These are phyloP conservation scores for Trypanosoma vivax DNA, from an alignment of 208 protist genomes.

Conservation along the genomic window DNA sequence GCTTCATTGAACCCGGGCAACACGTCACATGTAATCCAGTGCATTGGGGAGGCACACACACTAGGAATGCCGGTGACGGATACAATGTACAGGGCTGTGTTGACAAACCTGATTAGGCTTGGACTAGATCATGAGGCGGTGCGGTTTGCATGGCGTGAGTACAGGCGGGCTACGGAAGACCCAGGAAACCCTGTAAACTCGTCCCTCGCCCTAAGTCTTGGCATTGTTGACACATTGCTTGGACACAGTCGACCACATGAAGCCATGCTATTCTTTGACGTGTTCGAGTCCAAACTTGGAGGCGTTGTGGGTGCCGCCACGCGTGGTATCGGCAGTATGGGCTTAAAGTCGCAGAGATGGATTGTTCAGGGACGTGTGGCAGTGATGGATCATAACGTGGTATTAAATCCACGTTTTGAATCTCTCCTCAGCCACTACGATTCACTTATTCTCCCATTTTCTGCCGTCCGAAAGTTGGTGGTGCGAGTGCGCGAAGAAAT, in stretches of 20 bases:
- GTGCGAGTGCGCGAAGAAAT: constrained; percentile 44
- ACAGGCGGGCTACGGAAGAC: constrained; percentile 30
- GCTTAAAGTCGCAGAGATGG: constrained; percentile 65
- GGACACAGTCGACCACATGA: constrained; percentile 58
- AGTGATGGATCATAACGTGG: constrained; percentile 82
- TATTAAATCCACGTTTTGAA: constrained; percentile 73
- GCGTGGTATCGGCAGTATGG: constrained; percentile 49
- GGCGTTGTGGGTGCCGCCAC: constrained; percentile 52
- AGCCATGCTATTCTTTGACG: constrained; percentile 49
- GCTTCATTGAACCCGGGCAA: constrained; percentile 43
- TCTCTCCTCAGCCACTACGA: constrained; percentile 82
- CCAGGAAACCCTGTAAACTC: constrained; percentile 44
- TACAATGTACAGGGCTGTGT: constrained; percentile 68
- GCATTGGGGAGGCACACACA: constrained; percentile 63
- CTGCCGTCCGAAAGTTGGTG: constrained; percentile 57
- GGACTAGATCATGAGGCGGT: constrained; percentile 72
- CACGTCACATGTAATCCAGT: constrained; percentile 58
- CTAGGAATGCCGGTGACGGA: constrained; percentile 74
- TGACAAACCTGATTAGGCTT: constrained; percentile 55
- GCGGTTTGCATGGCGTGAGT: constrained; percentile 65
- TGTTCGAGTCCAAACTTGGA: constrained; percentile 54
- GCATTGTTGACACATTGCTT: constrained; percentile 69
- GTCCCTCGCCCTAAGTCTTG: constrained; percentile 53
- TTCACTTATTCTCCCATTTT: constrained; percentile 73
- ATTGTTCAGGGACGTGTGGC: constrained; percentile 81